Evolutionary conservation across 2,329 filamentous ascomycete species (phyloP).

Genomic region (Boeremia lycopersici): DNA sequence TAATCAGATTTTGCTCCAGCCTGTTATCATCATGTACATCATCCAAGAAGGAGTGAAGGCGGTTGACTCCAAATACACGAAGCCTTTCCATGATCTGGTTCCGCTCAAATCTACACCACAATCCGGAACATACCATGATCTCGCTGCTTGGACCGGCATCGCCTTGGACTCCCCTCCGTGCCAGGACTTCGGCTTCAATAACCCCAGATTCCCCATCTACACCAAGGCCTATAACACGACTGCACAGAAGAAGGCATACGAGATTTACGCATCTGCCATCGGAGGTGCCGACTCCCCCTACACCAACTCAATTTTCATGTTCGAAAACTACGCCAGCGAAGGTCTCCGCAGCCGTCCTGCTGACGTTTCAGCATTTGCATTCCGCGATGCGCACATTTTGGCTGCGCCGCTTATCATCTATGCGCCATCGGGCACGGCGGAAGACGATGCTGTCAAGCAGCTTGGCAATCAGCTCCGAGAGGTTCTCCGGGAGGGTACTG

Average conservation of each 20-base stretch:
- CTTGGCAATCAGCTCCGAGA: slow-evolving; percentile 27
- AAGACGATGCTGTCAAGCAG: slow-evolving; percentile 19
- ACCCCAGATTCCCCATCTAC: slow-evolving; percentile 34
- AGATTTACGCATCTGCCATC: slow-evolving; percentile 46
- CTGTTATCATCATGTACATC: slow-evolving; percentile 31
- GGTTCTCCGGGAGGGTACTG: slow-evolving; percentile 26
- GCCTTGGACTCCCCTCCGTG: slow-evolving; percentile 32
- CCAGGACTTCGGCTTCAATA: slow-evolving; percentile 35
- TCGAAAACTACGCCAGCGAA: slow-evolving; percentile 60
- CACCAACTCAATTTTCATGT: slow-evolving; percentile 57
- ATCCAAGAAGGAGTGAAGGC: slow-evolving; percentile 32
- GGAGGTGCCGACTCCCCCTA: slow-evolving; percentile 31
- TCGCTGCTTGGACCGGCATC: slow-evolving; percentile 31
- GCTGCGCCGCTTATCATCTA: slow-evolving; percentile 30
- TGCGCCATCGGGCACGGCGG: slow-evolving; percentile 7
- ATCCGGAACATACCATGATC: slow-evolving; percentile 29
- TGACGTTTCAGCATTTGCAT: slow-evolving; percentile 54
- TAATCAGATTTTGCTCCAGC: background rate
- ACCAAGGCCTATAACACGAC: slow-evolving; percentile 40
- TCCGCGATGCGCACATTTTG: slow-evolving; percentile 47
- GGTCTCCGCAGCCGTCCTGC: slow-evolving; percentile 51
- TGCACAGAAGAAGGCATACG: slow-evolving; percentile 47
- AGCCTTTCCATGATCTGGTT: slow-evolving; percentile 26
- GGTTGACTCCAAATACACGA: slow-evolving; percentile 28
- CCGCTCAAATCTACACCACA: slow-evolving; percentile 20